Conservation (phyloP, 176 grass and related monocot genomes). For the Juncus inflexus region DNA sequence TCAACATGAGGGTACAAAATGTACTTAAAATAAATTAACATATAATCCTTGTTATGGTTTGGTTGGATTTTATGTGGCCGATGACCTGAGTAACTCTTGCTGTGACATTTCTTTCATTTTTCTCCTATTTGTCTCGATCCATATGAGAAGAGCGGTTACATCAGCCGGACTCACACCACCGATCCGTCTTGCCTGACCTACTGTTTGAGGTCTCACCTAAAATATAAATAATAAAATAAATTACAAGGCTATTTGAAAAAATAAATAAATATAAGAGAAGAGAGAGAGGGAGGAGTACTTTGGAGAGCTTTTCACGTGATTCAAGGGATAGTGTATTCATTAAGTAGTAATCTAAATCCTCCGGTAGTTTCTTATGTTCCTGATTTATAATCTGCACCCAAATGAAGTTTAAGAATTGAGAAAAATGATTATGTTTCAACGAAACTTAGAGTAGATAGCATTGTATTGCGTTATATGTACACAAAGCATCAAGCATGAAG, state of each 20-base stretch:
- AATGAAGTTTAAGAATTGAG: not conserved
- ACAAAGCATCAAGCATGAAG: too few species aligned
- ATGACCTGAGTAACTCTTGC: conserved; percentile 39
- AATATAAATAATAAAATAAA: not conserved
- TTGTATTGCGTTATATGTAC: too few species aligned
- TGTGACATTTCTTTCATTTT: conserved; percentile 47
- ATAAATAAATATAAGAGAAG: conserved; percentile 1
- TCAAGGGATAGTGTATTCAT: conserved; percentile 82
- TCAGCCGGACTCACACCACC: conserved; percentile 91
- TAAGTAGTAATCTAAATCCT: conserved; percentile 88
- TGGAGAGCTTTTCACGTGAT: conserved; percentile 96
- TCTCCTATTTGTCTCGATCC: conserved; percentile 70
- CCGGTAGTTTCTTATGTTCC: conserved; percentile 81
- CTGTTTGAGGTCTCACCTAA: conserved; percentile 71
- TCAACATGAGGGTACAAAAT: too few species aligned
- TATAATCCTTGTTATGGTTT: not conserved
- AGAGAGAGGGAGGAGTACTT: conserved; percentile 40
- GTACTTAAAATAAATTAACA: too few species aligned
- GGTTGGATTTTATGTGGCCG: conserved; percentile 23
- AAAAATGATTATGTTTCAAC: too few species aligned
- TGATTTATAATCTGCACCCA: conserved; percentile 78
- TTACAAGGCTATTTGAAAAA: not conserved
- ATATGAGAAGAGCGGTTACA: conserved; percentile 82
- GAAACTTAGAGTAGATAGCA: too few species aligned
- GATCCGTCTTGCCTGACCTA: conserved; percentile 85